Conservation (phyloP, 1,284 basidiomycete species). For the Hemileia vastatrix region DNA sequence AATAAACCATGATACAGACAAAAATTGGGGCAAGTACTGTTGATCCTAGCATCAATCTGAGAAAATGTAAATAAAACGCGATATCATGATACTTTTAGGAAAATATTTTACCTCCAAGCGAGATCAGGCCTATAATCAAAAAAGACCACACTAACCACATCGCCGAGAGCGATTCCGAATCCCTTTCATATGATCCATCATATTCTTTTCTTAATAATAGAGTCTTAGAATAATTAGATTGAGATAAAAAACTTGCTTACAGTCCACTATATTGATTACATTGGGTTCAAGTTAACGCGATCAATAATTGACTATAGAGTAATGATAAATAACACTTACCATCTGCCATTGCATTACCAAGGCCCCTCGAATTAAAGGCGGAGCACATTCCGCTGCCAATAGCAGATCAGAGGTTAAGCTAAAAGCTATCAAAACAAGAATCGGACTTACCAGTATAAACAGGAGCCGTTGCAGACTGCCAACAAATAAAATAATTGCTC, state of each 20-base stretch:
- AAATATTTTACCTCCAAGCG: slow-evolving; percentile 9
- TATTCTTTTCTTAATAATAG: no score
- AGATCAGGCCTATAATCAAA: slow-evolving; percentile 15
- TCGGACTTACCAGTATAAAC: slow-evolving; percentile 40
- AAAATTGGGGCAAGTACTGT: slow-evolving; percentile 20
- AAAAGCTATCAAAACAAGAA: slow-evolving; percentile 4
- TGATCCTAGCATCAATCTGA: slow-evolving; percentile 21
- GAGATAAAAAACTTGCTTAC: not conserved
- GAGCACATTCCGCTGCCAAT: slow-evolving; percentile 61
- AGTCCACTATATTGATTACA: not conserved
- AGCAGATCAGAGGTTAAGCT: slow-evolving; percentile 55
- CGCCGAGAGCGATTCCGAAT: slow-evolving; percentile 22
- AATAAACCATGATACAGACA: slow-evolving; percentile 21
- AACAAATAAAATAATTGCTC: no score
- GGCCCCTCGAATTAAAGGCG: slow-evolving; percentile 61
- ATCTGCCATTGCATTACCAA: slow-evolving; percentile 63
- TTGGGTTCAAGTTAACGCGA: no score
- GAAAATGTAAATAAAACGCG: not conserved
- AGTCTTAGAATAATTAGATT: not conserved
- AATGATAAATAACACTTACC: slow-evolving; percentile 1
- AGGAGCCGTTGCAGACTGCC: slow-evolving; percentile 52
- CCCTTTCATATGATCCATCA: not conserved
- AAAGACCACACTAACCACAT: slow-evolving; percentile 19
- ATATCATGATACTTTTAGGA: not conserved
- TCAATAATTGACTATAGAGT: no score